Conservation (phyloP, 2,329 filamentous ascomycete genomes). For the Neopestalotiopsis rosae region DNA sequence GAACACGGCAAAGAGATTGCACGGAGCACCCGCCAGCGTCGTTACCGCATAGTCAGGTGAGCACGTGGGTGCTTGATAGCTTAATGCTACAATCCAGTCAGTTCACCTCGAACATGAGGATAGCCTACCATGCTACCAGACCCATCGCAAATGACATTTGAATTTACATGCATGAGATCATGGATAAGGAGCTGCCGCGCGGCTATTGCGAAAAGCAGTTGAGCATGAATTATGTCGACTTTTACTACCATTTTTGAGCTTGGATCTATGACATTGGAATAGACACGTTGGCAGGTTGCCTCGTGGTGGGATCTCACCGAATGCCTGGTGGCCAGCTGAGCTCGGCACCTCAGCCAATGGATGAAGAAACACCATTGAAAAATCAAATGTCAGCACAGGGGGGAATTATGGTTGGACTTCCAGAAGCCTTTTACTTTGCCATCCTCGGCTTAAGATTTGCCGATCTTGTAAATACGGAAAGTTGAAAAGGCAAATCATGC, state of each 20-base stretch:
- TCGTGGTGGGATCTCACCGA: not conserved
- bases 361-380: not conserved
- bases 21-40: not conserved
- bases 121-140: not conserved
- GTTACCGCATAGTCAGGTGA: not conserved
- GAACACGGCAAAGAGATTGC: not conserved
- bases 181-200: too few species aligned
- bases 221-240: not conserved
- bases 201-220: not conserved
- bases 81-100: not conserved
- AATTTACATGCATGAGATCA: too few species aligned
- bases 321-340: not conserved
- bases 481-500: not conserved
- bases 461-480: not conserved
- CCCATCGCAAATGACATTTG: too few species aligned
- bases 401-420: not conserved
- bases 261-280: not conserved
- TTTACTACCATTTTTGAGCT: not conserved
- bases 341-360: not conserved
- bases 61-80: not conserved
- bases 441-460: not conserved
- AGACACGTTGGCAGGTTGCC: not conserved
- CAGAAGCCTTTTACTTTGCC: not conserved
- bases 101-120: not conserved
- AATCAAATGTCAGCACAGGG: not conserved